These are phyloP conservation scores for Globisporangium nunn DNA, from an alignment of 352 stramenopile genomes.

Conservation along the genomic window DNA sequence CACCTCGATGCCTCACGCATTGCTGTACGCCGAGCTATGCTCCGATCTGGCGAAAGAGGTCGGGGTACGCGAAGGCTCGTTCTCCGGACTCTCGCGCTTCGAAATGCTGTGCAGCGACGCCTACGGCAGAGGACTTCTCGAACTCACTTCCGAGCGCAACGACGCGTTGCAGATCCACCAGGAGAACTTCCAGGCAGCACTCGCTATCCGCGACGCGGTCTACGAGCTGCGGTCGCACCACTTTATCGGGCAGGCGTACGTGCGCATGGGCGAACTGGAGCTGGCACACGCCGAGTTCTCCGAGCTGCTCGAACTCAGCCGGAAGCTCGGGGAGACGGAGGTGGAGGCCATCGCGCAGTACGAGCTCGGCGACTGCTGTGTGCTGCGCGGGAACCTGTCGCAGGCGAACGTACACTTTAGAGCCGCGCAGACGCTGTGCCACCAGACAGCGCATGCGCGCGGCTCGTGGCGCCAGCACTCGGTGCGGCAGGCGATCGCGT, in stretches of 20 bases:
- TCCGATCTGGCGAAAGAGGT: conserved; percentile 35
- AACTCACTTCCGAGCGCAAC: conserved; percentile 23
- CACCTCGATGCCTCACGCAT: conserved; percentile 29
- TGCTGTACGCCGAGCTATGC: conserved; percentile 35
- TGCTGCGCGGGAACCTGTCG: conserved; percentile 28
- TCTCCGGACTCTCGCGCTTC: conserved; percentile 16
- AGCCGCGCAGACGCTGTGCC: conserved; percentile 30
- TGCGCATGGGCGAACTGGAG: conserved; percentile 29
- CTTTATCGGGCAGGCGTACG: conserved; percentile 26
- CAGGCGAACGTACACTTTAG: conserved; percentile 33
- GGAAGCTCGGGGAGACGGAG: conserved; percentile 22
- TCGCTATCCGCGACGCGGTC: conserved; percentile 24
- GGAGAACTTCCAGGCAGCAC: conserved; percentile 30
- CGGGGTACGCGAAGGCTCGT: conserved; percentile 2
- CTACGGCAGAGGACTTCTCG: conserved; percentile 26
- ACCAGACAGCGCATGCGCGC: conserved; percentile 32
- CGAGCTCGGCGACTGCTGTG: conserved; percentile 36
- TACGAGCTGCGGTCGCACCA: conserved; percentile 41
- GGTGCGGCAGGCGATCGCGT: conserved; percentile 43
- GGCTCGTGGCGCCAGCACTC: conserved; percentile 30
- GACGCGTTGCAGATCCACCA: conserved; percentile 42
- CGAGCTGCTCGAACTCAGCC: conserved; percentile 30
- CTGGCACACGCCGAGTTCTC: conserved; percentile 32
- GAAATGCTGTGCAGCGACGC: conserved; percentile 42
- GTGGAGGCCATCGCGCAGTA: conserved; percentile 46